These are phyloP conservation scores for Plantago coronopus DNA, from an alignment of 305 asterid genomes.

Conservation along the genomic window DNA sequence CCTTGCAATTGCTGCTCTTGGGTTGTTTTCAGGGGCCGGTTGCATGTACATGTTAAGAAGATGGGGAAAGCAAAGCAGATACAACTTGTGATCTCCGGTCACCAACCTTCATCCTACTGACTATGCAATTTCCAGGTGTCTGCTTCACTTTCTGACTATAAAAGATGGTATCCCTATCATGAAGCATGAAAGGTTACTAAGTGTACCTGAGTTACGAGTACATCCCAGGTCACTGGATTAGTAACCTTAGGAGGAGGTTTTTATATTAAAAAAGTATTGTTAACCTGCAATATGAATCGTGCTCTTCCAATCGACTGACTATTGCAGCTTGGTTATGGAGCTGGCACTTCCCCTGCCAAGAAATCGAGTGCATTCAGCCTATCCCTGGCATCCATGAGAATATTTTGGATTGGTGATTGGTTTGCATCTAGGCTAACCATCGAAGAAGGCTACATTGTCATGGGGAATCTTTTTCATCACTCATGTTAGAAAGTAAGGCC, in stretches of 20 bases:
- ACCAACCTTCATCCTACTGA: neutral
- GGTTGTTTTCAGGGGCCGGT: constrained; percentile 67
- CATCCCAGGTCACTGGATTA: neutral
- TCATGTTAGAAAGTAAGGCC: neutral
- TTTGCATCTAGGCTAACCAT: too few relatives aligned
- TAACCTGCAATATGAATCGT: neutral
- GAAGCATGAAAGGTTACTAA: constrained; percentile 11
- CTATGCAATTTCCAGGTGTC: neutral
- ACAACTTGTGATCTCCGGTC: constrained; percentile 37
- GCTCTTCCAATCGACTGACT: neutral
- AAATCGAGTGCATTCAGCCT: neutral
- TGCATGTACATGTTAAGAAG: constrained; percentile 61
- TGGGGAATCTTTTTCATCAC: neutral
- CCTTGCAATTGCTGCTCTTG: constrained; percentile 43
- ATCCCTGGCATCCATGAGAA: neutral
- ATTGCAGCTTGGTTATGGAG: neutral
- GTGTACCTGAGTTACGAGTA: neutral
- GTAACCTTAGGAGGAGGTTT: constrained; percentile 4
- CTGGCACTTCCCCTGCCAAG: neutral
- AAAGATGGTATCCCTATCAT: neutral
- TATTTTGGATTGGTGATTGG: neutral
- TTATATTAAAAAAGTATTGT: too few relatives aligned
- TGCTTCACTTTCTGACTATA: neutral
- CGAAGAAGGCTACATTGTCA: neutral
- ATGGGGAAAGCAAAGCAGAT: constrained; percentile 62